These are phyloP conservation scores for Anaeromyces robustus DNA, from an alignment of 192 early-diverging fungal species.

Conservation along the genomic window DNA sequence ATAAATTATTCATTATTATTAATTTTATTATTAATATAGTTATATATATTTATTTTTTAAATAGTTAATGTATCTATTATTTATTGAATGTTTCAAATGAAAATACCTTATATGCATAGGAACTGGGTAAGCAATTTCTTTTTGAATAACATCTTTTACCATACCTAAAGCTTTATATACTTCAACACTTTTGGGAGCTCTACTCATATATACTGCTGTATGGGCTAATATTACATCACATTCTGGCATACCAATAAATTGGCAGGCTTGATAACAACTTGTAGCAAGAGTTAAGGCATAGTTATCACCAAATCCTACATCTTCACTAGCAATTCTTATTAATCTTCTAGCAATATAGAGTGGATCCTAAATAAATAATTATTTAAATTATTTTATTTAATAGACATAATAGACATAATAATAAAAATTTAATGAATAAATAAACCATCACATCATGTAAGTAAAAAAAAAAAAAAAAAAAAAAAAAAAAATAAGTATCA, in stretches of 20 bases:
- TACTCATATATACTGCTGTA: slow-evolving; percentile 56
- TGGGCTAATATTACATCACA: slow-evolving; percentile 75
- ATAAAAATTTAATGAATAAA: no score
- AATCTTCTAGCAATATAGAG: slow-evolving; percentile 69
- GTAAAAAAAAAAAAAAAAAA: no score
- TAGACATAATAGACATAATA: no score
- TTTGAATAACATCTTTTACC: slow-evolving; percentile 41
- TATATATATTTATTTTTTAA: not conserved
- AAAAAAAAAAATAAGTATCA: no score
- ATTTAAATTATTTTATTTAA: no score
- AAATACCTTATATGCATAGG: slow-evolving; percentile 52
- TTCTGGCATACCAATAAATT: slow-evolving; percentile 82
- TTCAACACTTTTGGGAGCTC: slow-evolving; percentile 69
- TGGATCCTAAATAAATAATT: slow-evolving; percentile 30
- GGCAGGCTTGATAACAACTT: slow-evolving; percentile 72
- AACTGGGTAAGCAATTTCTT: slow-evolving; percentile 56
- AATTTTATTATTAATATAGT: no score
- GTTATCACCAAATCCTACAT: slow-evolving; percentile 75
- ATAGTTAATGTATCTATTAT: no score
- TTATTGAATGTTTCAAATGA: not conserved
- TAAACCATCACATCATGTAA: no score
- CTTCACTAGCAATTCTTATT: slow-evolving; percentile 69
- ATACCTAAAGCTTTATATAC: slow-evolving; percentile 57
- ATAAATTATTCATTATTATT: no score
- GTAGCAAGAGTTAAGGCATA: slow-evolving; percentile 50